A percentile compares a stretch with the other conserved stretches of the same genome.
Evolutionary conservation across 139 green algal genomes (phyloP).

Genomic region (Chlamydomonas sp.): DNA sequence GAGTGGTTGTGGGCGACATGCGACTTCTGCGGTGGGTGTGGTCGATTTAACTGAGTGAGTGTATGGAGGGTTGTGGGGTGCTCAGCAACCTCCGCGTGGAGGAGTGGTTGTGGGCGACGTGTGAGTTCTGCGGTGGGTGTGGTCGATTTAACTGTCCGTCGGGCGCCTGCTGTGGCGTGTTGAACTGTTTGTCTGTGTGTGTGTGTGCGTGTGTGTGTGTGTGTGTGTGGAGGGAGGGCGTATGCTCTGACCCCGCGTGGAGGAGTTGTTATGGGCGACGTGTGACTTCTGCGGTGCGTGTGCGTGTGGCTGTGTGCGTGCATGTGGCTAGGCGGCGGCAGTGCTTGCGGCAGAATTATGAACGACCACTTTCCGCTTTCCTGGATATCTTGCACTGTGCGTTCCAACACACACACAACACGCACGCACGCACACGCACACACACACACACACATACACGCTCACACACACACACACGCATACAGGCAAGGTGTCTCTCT

Average conservation of each 20-base stretch:
- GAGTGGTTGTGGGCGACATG: slow-evolving; percentile 29
- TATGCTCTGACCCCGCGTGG: background rate
- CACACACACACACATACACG: too few relatives aligned
- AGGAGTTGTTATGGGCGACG: background rate
- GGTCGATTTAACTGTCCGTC: too few relatives aligned
- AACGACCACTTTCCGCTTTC: too few relatives aligned
- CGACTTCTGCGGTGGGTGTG: slow-evolving; percentile 26
- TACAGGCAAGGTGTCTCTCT: too few relatives aligned
- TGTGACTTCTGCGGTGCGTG: background rate
- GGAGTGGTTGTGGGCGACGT: background rate
- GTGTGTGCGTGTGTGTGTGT: background rate
- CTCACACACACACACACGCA: too few relatives aligned
- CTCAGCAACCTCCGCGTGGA: background rate
- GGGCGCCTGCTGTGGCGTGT: too few relatives aligned
- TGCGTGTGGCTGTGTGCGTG: too few relatives aligned
- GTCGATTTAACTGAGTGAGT: background rate
- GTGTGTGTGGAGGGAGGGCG: background rate
- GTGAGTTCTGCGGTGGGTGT: too few relatives aligned
- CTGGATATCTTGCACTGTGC: background rate
- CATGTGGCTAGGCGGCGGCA: too few relatives aligned
- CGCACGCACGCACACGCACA: background rate
- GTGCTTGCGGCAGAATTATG: too few relatives aligned
- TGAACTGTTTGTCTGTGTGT: too few relatives aligned
- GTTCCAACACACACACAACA: background rate
- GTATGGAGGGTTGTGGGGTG: background rate